Conservation (phyloP, 2,329 filamentous ascomycete species). For the Aphanocladium album region DNA sequence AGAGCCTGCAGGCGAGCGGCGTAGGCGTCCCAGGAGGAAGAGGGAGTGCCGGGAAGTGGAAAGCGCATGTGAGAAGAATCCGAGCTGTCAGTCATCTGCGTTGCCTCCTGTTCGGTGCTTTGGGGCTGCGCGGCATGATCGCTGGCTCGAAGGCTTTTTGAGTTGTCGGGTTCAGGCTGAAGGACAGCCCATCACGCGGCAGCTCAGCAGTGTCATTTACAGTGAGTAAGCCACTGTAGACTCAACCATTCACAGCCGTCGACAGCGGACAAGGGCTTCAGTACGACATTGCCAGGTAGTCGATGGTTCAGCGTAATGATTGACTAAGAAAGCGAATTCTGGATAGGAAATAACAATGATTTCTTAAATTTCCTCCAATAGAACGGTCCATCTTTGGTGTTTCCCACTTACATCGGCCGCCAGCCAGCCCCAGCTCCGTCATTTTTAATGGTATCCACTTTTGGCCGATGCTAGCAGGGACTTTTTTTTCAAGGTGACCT, state of each 20-base stretch:
- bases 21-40: constrained; percentile 70
- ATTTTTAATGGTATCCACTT: not conserved
- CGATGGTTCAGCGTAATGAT: too few species aligned
- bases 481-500: not conserved
- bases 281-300: too few species aligned
- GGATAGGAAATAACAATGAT: not conserved
- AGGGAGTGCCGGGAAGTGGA: constrained; percentile 53
- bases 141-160: not conserved
- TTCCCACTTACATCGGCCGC: not conserved
- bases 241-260: not conserved
- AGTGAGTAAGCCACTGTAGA: not conserved
- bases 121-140: not conserved
- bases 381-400: too few species aligned
- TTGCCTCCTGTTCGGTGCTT: not conserved
- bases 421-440: not conserved
- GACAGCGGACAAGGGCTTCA: not conserved
- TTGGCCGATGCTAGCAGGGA: not conserved
- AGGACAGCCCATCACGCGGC: constrained; percentile 1
- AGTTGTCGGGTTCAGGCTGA: not conserved
- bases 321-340: too few species aligned
- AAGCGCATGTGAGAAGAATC: constrained; percentile 24
- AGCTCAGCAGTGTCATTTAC: not conserved
- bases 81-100: constrained; percentile 4
- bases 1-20: constrained; percentile 57
- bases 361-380: not conserved